A percentile compares a stretch with the other conserved stretches of the same genome.
Evolutionary conservation across 768 basidiomycete genomes (phyloP).

Genomic region (Tricholoma terreum): DNA sequence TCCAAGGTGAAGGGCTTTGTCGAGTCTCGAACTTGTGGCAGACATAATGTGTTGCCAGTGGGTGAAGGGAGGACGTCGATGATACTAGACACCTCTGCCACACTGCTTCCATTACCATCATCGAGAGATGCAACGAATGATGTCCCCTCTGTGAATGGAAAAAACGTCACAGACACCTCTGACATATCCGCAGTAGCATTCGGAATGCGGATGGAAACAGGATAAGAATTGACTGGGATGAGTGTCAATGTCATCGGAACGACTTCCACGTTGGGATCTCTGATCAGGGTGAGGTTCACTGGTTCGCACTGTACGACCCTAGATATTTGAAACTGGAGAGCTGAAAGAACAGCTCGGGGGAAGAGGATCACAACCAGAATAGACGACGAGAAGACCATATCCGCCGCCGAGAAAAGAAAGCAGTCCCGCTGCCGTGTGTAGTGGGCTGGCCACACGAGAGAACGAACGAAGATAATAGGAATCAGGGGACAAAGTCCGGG

Average conservation of each 20-base stretch:
- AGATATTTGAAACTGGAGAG: conserved; percentile 39
- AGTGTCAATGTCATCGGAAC: conserved; percentile 47
- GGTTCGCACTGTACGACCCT: conserved; percentile 51
- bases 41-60: conserved; percentile 38
- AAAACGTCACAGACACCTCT: conserved; percentile 45
- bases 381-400: conserved; percentile 23
- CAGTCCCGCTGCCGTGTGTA: conserved; percentile 22
- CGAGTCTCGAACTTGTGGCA: conserved; percentile 20
- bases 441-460: conserved; percentile 35
- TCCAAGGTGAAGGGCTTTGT: conserved; percentile 31
- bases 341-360: conserved; percentile 40
- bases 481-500: conserved; percentile 15
- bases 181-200: conserved; percentile 31
- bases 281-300: conserved; percentile 43
- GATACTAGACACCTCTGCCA: conserved; percentile 46
- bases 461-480: conserved; percentile 23
- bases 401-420: conserved; percentile 19
- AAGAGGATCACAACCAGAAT: conserved; percentile 33
- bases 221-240: conserved; percentile 51
- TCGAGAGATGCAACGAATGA: conserved; percentile 56
- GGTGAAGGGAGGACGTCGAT: conserved; percentile 41
- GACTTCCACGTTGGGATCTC: conserved; percentile 30
- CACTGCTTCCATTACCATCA: conserved; percentile 36
- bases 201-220: conserved; percentile 46
- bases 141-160: conserved; percentile 49